Base-by-base conservation (phyloP, 495 filamentous ascomycete species). In the Clohesyomyces aquaticus region DNA sequence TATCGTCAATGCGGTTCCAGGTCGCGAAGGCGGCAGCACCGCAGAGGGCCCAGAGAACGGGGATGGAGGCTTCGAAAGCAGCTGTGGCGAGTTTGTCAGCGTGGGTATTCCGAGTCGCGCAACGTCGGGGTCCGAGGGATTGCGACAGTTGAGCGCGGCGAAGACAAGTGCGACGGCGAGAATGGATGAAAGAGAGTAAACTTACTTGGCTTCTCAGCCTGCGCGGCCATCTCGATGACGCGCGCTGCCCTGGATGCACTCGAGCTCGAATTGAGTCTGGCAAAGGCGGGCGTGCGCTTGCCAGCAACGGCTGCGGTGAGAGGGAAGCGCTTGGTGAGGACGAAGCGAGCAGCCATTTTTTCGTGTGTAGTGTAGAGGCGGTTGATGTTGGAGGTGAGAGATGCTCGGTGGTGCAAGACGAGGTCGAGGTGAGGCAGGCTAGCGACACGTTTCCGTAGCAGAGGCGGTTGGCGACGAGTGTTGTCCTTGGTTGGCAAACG, bases 11-110 rank as follows among this genome's bases (percentile, higher is more conserved):
- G 1, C 62, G 54, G 46, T 59, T 53, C 22, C 27, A 65, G 2
- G 62, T 48, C 27, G 51, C 54, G n/a, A 45, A 53, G 28, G 47
- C 38, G 14, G 52, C 6, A 2, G 45, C 54, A 11, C 62, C 62
- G 19, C 19, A 55, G 16, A 65, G 14, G 18, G 32, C 21, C 62
- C 62, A 65, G 45, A 59, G 52, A 21, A 59, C 38, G 8, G 62
- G 62, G n/a, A 65, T 48, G 6, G 62, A 25, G 23, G 62, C 47
- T 47, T 65, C 62, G 19, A 65, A 35, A n/a, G 62, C 45, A 21
- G 48, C 52, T 47, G 43, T 6, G 14, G 14, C 32, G 32, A 14
- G 21, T 22, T 4, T 22, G 43, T 47, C 19, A 47, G 43, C 43
- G 21, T n/a, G 43, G n/a, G 4, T 47, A 18, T 47, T n/a, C 4